Conservation (phyloP, 176 grass and related monocot genomes). For the Aegilops speltoides region DNA sequence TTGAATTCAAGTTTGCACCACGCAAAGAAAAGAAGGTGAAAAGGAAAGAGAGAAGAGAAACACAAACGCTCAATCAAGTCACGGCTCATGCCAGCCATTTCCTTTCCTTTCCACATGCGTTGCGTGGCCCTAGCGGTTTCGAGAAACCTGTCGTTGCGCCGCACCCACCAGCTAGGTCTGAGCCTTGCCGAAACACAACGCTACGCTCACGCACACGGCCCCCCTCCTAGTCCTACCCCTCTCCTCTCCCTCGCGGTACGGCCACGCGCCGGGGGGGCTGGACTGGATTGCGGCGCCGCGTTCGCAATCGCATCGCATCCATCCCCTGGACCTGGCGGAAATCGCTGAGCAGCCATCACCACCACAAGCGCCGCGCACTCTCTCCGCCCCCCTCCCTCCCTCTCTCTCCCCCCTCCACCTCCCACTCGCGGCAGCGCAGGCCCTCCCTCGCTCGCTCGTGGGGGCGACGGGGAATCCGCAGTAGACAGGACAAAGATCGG, state of each 20-base stretch:
- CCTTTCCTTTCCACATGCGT: not conserved
- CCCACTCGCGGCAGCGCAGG: not conserved
- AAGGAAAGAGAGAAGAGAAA: no score
- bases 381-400: not conserved
- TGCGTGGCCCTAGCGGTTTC: constrained; percentile 1
- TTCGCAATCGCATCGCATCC: not conserved
- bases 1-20: not conserved
- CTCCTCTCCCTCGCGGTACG: not conserved
- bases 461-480: not conserved
- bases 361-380: not conserved
- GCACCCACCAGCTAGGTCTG: not conserved
- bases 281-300: constrained; percentile 20
- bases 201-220: not conserved
- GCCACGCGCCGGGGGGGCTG: not conserved
- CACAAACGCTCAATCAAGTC: no score
- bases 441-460: not conserved
- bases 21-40: no score
- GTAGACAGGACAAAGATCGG: constrained; percentile 45
- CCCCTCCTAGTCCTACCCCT: not conserved
- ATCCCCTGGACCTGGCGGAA: no score
- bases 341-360: not conserved
- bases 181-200: not conserved
- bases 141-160: not conserved
- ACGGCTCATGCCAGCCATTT: no score
- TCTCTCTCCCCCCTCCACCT: not conserved